Percentiles rank a stretch among this genome's conserved stretches.
phyloP scores from a whole-genome alignment of 371 early-diverging fungal genomes.

The Actinomucor elegans region DNA sequence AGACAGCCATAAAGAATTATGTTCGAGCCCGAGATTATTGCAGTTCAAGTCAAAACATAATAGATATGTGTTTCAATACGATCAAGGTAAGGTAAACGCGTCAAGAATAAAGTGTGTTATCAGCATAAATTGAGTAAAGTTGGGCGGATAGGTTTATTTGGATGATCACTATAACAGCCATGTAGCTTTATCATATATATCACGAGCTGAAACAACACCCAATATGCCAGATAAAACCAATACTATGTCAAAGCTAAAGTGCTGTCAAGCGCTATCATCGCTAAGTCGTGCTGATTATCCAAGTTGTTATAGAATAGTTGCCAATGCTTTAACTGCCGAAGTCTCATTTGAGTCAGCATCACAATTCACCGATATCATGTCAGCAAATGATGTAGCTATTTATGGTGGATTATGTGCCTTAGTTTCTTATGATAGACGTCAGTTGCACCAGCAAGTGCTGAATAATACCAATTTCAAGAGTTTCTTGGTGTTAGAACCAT shows the following conservation, averaged over 20 bases:
- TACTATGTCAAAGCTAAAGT: slow-evolving; percentile 65
- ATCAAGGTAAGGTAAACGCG: slow-evolving; percentile 60
- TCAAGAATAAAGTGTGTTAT: background rate
- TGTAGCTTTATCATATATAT: slow-evolving; percentile 65
- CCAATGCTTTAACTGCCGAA: slow-evolving; percentile 64
- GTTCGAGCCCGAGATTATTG: slow-evolving; percentile 77
- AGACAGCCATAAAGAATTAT: slow-evolving; percentile 68
- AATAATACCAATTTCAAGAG: slow-evolving; percentile 75
- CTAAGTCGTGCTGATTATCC: slow-evolving; percentile 43
- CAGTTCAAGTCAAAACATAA: slow-evolving; percentile 67
- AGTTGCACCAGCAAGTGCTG: slow-evolving; percentile 67
- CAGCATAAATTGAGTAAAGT: background rate
- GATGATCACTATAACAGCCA: slow-evolving; percentile 69
- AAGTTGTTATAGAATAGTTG: slow-evolving; percentile 61
- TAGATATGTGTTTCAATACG: slow-evolving; percentile 81
- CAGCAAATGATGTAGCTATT: slow-evolving; percentile 81
- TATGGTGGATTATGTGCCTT: slow-evolving; percentile 83
- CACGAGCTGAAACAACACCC: slow-evolving; percentile 72
- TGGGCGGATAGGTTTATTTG: slow-evolving; percentile 54
- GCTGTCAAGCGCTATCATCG: slow-evolving; percentile 65
- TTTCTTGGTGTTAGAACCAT: slow-evolving; percentile 81
- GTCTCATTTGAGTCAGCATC: slow-evolving; percentile 58
- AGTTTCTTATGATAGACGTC: slow-evolving; percentile 73
- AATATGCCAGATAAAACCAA: slow-evolving; percentile 61
- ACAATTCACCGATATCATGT: slow-evolving; percentile 55